Evolutionary conservation across 306 rosid species (phyloP), one percentile per base, ranked within the genome.

Genomic region (Alnus rubra): DNA sequence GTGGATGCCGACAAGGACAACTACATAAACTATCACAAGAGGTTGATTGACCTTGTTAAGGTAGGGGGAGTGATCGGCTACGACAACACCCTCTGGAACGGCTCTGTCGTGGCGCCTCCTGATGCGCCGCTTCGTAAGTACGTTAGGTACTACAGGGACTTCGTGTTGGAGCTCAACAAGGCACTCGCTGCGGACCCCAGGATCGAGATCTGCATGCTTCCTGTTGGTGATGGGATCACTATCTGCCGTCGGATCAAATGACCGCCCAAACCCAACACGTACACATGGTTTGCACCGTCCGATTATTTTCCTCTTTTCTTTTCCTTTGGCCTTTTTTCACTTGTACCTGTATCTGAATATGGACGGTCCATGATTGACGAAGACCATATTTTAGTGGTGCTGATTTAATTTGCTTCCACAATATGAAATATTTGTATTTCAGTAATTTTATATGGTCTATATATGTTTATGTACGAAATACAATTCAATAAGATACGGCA

Each of bases 1-100:
- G 96, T 92, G 76, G 98, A 94, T 16, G 98, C 98, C 0, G 98
- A 94, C 80, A 94, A 94, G 77, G 98, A 94, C 87, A 94, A 94
- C 78, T 94, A 94, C 86, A 10, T 94, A 15, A 94, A 94, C 77
- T 94, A 94, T 82, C 98, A 94, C 83, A 82, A 94, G 89, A 90
- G 97, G 80, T 59, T 94, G 59, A 92, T 94, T 1, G 98, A 94
- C 0, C 76, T 94, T 42, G 94, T 94, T 0, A 92, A 92, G 80
- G 90, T 94, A 0, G 98, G 98, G 0, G 98, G 98, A 8, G 35
- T 94, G 54, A 92, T 94, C 77, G 98, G 97, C 30, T 94, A 94
- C 83, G 97, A 94, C 88, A 94, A 94, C 86, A 94, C 98, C 64
- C 77, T 94, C 3, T 94, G 98, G 98, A 92, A 90, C 35, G 98